Conservation (phyloP, 2,329 filamentous ascomycete species). For the Clarireedia sp. region DNA sequence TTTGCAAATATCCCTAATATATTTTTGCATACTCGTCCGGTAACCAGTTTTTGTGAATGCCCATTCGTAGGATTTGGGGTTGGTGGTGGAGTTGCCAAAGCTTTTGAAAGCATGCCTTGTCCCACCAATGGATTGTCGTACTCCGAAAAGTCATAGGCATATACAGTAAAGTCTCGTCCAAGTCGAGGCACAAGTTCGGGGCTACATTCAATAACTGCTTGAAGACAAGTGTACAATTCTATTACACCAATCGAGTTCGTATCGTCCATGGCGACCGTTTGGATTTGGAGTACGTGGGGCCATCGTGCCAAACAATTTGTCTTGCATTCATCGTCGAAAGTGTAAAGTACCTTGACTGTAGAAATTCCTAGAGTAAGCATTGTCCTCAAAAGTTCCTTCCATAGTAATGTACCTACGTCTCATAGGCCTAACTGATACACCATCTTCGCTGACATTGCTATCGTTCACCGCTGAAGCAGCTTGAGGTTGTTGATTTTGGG, state of each 20-base stretch:
- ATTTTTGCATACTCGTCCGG: conserved; percentile 84
- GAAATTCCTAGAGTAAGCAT: conserved; percentile 16
- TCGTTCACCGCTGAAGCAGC: conserved; percentile 12
- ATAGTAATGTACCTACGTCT: conserved; percentile 46
- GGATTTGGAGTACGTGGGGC: conserved; percentile 70
- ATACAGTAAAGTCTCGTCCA: conserved; percentile 81
- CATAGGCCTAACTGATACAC: conserved; percentile 47
- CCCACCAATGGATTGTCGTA: conserved; percentile 87
- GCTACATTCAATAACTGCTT: conserved; percentile 69
- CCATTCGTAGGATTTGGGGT: conserved; percentile 46
- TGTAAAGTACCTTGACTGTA: conserved; percentile 92
- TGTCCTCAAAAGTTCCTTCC: background rate
- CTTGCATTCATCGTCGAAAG: conserved; percentile 83
- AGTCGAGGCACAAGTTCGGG: conserved; percentile 74
- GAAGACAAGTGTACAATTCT: conserved; percentile 78
- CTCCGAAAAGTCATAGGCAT: conserved; percentile 94
- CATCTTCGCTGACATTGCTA: conserved; percentile 34
- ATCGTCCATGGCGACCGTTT: conserved; percentile 75
- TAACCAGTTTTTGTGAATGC: conserved; percentile 65
- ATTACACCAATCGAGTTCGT: conserved; percentile 75
- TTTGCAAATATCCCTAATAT: conserved; percentile 75
- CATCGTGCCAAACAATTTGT: conserved; percentile 84
- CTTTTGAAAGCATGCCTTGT: conserved; percentile 88
- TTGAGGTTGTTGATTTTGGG: conserved; percentile 16
- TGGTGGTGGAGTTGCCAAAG: conserved; percentile 51